Percentiles rank a stretch among this genome's conserved stretches.
Evolutionary conservation across 2,329 filamentous ascomycete species (phyloP).

Genomic region (Aspergillus novoparasiticus): DNA sequence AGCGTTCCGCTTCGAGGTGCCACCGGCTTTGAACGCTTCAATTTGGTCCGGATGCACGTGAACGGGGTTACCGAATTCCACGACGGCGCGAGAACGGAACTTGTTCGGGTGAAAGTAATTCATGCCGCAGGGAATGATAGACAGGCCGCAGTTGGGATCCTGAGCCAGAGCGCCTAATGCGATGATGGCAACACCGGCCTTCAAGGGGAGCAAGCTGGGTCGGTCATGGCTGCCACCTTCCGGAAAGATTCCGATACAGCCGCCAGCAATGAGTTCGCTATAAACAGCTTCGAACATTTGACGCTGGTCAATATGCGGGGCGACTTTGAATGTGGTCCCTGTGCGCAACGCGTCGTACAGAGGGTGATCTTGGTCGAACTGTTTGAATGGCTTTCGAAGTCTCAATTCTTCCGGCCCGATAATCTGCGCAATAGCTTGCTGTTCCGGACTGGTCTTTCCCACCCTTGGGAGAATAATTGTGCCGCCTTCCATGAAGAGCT

Average conservation of each 20-base stretch:
- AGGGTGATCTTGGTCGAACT: conserved; percentile 60
- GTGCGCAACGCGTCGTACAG: conserved; percentile 66
- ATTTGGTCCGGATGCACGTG: conserved; percentile 82
- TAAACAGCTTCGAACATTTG: conserved; percentile 94
- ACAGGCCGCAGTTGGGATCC: conserved; percentile 82
- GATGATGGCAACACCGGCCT: conserved; percentile 98
- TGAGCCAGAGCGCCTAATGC: conserved; percentile 85
- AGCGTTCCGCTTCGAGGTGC: conserved; percentile 71
- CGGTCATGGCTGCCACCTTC: conserved; percentile 96
- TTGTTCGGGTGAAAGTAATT: conserved; percentile 99
- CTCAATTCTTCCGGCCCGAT: conserved; percentile 77
- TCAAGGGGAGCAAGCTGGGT: conserved; percentile 85
- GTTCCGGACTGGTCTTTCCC: conserved; percentile 73
- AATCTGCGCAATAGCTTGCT: conserved; percentile 81
- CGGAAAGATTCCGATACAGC: conserved; percentile 94
- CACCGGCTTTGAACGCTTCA: conserved; percentile 78
- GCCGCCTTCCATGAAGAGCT: conserved; percentile 73
- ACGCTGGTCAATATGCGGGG: conserved; percentile 91
- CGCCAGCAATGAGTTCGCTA: conserved; percentile 74
- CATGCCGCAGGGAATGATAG: conserved; percentile 96
- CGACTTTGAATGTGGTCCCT: conserved; percentile 82
- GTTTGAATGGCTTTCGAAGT: conserved; percentile 82
- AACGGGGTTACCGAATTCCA: conserved; percentile 90
- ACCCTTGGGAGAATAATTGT: conserved; percentile 83
- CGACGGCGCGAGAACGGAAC: conserved; percentile 91